Evolutionary conservation across 257 asterid genomes (phyloP).

Genomic region (Solanum pennellii): DNA sequence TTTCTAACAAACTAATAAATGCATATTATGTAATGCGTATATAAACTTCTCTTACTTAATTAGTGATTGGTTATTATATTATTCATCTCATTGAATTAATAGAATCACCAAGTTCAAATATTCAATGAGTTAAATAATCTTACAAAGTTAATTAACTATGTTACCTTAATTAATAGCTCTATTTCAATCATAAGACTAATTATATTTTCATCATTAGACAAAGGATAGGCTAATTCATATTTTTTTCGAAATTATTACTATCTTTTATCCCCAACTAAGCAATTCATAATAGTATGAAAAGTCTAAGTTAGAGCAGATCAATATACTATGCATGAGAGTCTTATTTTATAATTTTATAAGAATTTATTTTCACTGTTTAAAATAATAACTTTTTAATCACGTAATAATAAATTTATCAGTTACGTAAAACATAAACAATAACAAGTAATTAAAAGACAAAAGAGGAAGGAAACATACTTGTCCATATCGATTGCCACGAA

Average conservation of each 20-base stretch:
- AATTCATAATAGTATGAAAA: background rate
- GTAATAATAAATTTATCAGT: accelerated
- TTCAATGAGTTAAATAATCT: background rate
- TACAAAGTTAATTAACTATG: background rate
- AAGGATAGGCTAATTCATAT: background rate
- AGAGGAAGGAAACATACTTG: slow-evolving; percentile 28
- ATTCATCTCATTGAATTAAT: background rate
- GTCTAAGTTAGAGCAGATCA: background rate
- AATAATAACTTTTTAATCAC: accelerated
- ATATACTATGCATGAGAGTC: background rate
- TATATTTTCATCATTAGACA: background rate
- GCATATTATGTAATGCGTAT: too few species aligned
- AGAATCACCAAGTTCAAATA: background rate
- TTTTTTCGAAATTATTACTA: background rate
- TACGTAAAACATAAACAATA: background rate
- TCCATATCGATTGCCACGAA: slow-evolving; percentile 79
- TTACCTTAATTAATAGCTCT: background rate
- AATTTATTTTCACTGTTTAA: accelerated
- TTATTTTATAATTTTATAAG: background rate
- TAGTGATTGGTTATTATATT: background rate
- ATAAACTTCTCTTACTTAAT: background rate
- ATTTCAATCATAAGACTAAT: background rate
- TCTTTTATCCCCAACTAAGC: background rate
- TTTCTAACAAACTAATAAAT: background rate
- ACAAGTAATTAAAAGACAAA: background rate